Evolutionary conservation across 2,329 filamentous ascomycete genomes (phyloP).

Genomic region (Fusarium graminum): DNA sequence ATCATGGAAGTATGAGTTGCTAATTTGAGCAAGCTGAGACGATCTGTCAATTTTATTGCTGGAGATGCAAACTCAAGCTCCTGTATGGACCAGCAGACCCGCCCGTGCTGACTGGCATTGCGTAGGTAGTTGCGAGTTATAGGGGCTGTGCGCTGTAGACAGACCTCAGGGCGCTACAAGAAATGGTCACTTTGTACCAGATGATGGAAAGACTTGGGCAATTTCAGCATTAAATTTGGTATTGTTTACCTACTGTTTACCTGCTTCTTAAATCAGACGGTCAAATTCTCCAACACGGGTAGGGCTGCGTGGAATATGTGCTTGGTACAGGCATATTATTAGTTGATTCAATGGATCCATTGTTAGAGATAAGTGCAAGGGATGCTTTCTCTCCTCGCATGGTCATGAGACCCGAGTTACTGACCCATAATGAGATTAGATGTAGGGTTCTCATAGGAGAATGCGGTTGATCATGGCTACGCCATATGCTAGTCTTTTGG

Average conservation of each 20-base stretch:
- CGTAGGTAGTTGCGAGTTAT: conserved; percentile 12
- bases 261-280: too few relatives aligned
- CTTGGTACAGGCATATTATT: neutral
- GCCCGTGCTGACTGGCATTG: conserved; percentile 35
- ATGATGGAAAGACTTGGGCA: too few relatives aligned
- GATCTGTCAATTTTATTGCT: conserved; percentile 38
- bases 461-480: neutral
- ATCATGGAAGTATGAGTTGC: neutral
- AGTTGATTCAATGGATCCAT: neutral
- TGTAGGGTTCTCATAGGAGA: neutral
- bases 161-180: conserved; percentile 1
- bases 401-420: neutral
- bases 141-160: conserved; percentile 40
- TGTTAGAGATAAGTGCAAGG: neutral
- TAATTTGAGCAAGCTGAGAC: conserved; percentile 17
- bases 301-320: neutral
- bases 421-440: neutral
- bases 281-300: neutral
- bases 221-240: too few relatives aligned
- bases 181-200: neutral
- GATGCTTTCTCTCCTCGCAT: neutral
- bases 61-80: conserved; percentile 23
- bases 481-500: neutral
- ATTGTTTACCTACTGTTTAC: too few relatives aligned
- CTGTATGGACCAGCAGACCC: conserved; percentile 38